Evolutionary conservation across 2,329 filamentous ascomycete genomes (phyloP).

Genomic region (Penicillium sp.): DNA sequence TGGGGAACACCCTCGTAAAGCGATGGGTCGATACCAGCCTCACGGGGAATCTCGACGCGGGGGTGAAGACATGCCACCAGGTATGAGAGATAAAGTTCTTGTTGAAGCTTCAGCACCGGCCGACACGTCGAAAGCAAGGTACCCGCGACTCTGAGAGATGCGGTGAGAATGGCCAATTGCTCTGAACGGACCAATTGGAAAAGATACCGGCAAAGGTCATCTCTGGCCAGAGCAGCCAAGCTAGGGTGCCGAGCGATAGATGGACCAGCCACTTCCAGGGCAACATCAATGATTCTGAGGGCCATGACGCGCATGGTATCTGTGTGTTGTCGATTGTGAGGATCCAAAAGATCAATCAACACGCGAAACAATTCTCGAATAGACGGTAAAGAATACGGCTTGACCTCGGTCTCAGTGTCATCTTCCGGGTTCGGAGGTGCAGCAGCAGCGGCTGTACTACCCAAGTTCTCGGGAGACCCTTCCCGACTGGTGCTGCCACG

Average conservation of each 20-base stretch:
- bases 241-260: conserved; percentile 92
- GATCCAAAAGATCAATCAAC: conserved; percentile 87
- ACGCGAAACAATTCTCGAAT: conserved; percentile 94
- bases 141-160: conserved; percentile 86
- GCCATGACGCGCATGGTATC: conserved; percentile 98
- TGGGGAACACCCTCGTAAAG: conserved; percentile 93
- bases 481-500: conserved; percentile 35
- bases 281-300: conserved; percentile 92
- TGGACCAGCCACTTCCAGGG: conserved; percentile 90
- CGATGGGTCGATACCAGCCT: conserved; percentile 83
- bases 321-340: conserved; percentile 86
- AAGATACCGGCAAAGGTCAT: conserved; percentile 87
- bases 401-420: conserved; percentile 58
- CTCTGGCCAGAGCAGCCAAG: conserved; percentile 81
- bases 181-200: conserved; percentile 96
- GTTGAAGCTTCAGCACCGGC: conserved; percentile 86
- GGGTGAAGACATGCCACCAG: conserved; percentile 91
- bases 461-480: conserved; percentile 31
- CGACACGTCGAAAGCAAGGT: conserved; percentile 89
- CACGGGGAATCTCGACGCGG: conserved; percentile 86
- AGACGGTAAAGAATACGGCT: conserved; percentile 88
- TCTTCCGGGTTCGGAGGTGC: conserved; percentile 37
- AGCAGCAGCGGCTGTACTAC: conserved; percentile 34
- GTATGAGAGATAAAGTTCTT: conserved; percentile 94
- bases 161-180: conserved; percentile 90